Evolutionary conservation across 2,329 filamentous ascomycete species (phyloP).

Genomic region (Chaetomiaceae sp.): DNA sequence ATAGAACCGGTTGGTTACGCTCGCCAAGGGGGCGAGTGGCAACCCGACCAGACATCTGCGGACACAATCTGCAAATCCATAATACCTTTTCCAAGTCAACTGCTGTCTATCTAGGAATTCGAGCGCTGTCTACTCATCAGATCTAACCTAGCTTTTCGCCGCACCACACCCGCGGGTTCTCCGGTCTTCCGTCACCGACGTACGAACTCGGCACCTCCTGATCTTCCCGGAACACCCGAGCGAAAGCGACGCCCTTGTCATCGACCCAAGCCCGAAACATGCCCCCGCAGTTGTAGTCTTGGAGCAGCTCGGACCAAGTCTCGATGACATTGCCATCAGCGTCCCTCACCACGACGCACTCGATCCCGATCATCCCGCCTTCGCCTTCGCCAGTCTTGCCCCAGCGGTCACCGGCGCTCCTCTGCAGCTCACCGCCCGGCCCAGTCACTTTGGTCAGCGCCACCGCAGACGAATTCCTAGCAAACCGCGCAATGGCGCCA

Average conservation of each 20-base stretch:
- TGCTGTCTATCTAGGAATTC: not conserved
- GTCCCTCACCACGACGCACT: slow-evolving; percentile 48
- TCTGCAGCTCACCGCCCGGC: slow-evolving; percentile 66
- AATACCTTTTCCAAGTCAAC: slow-evolving; percentile 20
- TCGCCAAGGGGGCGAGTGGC: slow-evolving; percentile 16
- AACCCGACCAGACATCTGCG: slow-evolving; percentile 17
- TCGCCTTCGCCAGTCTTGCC: slow-evolving; percentile 70
- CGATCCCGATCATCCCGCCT: slow-evolving; percentile 82
- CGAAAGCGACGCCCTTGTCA: slow-evolving; percentile 51
- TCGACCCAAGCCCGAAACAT: slow-evolving; percentile 82
- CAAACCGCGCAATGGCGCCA: slow-evolving; percentile 67
- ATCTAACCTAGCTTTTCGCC: slow-evolving; percentile 11
- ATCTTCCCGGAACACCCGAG: slow-evolving; percentile 50
- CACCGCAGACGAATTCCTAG: slow-evolving; percentile 43
- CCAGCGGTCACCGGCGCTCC: slow-evolving; percentile 71
- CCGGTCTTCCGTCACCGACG: slow-evolving; percentile 6
- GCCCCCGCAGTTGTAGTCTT: slow-evolving; percentile 80
- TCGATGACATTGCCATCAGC: slow-evolving; percentile 40
- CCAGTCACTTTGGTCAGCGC: slow-evolving; percentile 66
- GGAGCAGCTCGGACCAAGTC: slow-evolving; percentile 53
- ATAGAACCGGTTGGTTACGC: slow-evolving; percentile 26
- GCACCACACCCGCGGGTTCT: slow-evolving; percentile 3
- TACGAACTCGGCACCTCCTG: slow-evolving; percentile 12
- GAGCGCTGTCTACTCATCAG: not conserved
- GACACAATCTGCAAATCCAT: slow-evolving; percentile 11